phyloP scores from a whole-genome alignment of 1,284 basidiomycete genomes.

The Ustilago nuda region DNA sequence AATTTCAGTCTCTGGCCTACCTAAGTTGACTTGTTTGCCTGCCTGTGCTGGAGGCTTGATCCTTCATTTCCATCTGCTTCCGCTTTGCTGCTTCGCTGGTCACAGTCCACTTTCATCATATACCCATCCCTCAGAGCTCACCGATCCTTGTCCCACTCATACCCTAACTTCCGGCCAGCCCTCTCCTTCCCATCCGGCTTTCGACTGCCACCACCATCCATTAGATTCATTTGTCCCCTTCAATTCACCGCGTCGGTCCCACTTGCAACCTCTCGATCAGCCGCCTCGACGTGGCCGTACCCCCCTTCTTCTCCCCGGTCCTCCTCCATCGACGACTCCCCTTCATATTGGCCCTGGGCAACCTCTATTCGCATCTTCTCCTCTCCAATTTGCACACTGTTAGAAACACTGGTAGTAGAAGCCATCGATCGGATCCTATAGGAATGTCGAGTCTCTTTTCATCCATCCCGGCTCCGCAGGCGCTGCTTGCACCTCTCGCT shows the following conservation, averaged over 20 bases:
- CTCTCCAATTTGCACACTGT: too few relatives aligned
- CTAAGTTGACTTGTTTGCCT: slow-evolving; percentile 8
- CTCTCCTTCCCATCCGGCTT: slow-evolving; percentile 3
- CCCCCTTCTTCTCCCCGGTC: neutral
- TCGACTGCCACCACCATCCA: slow-evolving; percentile 5
- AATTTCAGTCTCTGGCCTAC: neutral
- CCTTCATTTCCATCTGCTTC: slow-evolving; percentile 12
- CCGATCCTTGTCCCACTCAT: neutral
- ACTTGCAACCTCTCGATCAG: slow-evolving; percentile 1
- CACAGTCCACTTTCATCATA: neutral
- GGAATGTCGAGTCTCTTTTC: slow-evolving; percentile 44
- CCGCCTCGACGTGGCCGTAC: slow-evolving; percentile 36
- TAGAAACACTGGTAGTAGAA: too few relatives aligned
- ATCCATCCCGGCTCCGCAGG: slow-evolving; percentile 41
- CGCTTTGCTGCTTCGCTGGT: neutral
- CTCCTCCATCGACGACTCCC: neutral
- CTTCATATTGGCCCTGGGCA: neutral
- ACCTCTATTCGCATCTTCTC: neutral
- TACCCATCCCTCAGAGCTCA: neutral
- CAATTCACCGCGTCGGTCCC: slow-evolving; percentile 33
- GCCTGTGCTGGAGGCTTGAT: neutral
- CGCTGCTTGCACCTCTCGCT: slow-evolving; percentile 30
- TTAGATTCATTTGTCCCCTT: neutral
- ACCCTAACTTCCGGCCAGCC: neutral
- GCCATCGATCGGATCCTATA: neutral